Evolutionary conservation across 140 eudicot genomes (phyloP).

Genomic region (Anethum foeniculum): DNA sequence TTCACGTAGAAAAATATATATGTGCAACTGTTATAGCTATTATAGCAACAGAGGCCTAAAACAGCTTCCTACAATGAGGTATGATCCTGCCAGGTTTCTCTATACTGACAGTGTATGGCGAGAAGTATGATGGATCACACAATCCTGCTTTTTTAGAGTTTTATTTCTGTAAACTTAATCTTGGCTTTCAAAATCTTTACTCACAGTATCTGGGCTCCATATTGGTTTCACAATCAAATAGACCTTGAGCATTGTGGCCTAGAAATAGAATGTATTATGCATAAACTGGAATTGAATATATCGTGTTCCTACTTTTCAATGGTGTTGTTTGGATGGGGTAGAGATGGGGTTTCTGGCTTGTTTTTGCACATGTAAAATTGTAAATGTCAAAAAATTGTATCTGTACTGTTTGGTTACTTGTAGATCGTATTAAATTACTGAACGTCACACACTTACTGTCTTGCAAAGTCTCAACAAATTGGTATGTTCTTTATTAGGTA

Average conservation of each 20-base stretch:
- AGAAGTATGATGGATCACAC: constrained; percentile 96
- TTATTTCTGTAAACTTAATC: neutral
- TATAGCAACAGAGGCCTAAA: constrained; percentile 27
- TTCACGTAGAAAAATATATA: constrained; percentile 17
- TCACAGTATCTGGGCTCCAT: neutral
- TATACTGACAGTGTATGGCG: constrained; percentile 99
- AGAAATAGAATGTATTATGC: neutral
- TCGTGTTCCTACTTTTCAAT: neutral
- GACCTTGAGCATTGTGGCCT: neutral
- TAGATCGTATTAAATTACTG: neutral
- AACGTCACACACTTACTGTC: neutral
- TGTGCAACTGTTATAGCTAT: constrained; percentile 33
- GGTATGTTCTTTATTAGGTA: neutral
- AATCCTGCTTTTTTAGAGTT: constrained; percentile 6
- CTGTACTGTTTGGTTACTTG: neutral
- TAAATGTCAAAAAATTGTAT: neutral
- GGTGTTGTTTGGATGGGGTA: neutral
- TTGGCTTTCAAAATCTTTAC: neutral
- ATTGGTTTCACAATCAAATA: neutral
- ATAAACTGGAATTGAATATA: neutral
- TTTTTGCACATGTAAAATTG: neutral
- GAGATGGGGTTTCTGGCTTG: neutral
- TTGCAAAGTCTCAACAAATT: neutral
- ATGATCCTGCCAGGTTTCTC: constrained; percentile 99
- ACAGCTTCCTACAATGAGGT: constrained; percentile 71